Evolutionary conservation across 495 filamentous ascomycete species (phyloP).

Genomic region (Lasiosphaeriaceae sp.): DNA sequence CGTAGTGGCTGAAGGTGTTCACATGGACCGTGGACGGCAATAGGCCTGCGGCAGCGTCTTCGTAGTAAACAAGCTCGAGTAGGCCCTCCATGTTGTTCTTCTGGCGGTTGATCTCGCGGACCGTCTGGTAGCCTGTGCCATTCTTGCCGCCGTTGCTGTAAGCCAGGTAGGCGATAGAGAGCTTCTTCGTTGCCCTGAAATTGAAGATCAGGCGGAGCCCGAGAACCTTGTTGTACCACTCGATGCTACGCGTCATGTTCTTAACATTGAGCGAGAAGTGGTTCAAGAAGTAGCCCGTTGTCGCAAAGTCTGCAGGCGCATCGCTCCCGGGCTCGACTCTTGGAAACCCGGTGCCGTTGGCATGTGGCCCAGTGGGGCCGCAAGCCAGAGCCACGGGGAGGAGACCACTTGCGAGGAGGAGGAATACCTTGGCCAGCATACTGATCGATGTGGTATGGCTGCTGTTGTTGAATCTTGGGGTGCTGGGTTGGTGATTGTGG

Average conservation of each 20-base stretch:
- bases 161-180: constrained; percentile 28
- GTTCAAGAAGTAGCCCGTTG: constrained; percentile 41
- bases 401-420: too few relatives aligned
- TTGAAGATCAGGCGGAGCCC: constrained; percentile 49
- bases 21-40: too few relatives aligned
- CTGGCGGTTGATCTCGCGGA: constrained; percentile 22
- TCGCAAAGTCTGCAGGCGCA: constrained; percentile 20
- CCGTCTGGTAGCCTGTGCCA: constrained; percentile 33
- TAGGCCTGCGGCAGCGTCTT: neutral
- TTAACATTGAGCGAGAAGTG: constrained; percentile 42
- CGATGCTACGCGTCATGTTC: constrained; percentile 34
- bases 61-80: constrained; percentile 26
- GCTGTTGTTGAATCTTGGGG: too few relatives aligned
- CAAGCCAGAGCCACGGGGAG: too few relatives aligned
- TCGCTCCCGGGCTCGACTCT: neutral
- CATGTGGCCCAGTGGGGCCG: too few relatives aligned
- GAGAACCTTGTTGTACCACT: constrained; percentile 46
- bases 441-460: too few relatives aligned
- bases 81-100: constrained; percentile 33
- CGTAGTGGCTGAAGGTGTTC: too few relatives aligned
- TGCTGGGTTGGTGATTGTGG: too few relatives aligned
- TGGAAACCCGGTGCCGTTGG: neutral
- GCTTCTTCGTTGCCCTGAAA: constrained; percentile 18
- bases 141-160: constrained; percentile 32
- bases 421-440: too few relatives aligned